Evolutionary conservation across 768 basidiomycete genomes (phyloP).

Genomic region (Phanerodontia chrysosporium): DNA sequence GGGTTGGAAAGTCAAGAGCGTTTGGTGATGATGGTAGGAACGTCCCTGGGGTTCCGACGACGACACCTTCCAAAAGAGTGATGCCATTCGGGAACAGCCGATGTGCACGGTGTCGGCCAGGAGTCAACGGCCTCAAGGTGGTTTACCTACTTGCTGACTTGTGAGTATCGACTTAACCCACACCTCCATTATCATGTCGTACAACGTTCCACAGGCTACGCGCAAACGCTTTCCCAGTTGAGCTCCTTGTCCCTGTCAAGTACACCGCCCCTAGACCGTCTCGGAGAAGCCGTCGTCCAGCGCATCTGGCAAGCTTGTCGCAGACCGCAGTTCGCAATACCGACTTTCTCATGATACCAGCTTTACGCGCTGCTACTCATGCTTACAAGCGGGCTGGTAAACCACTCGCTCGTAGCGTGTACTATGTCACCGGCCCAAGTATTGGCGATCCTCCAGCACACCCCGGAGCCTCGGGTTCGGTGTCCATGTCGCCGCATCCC

Average conservation of each 20-base stretch:
- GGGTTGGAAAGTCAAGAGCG: neutral
- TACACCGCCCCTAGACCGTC: neutral
- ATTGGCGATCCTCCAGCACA: constrained; percentile 3
- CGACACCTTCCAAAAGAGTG: neutral
- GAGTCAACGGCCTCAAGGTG: neutral
- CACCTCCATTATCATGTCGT: neutral
- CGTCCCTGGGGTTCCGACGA: neutral
- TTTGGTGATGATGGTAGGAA: neutral
- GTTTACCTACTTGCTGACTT: neutral
- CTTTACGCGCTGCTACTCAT: neutral
- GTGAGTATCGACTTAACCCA: neutral
- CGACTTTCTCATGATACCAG: neutral
- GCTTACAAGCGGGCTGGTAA: neutral
- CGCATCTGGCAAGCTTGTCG: too few relatives aligned
- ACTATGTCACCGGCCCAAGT: neutral
- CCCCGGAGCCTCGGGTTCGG: neutral
- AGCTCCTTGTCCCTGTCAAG: neutral
- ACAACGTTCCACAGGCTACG: too few relatives aligned
- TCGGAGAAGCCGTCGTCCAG: too few relatives aligned
- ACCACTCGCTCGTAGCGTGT: neutral
- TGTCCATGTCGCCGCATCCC: constrained; percentile 17
- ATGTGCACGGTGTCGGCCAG: neutral
- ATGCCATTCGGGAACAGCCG: neutral
- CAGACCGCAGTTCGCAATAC: too few relatives aligned
- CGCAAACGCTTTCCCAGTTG: neutral